These are phyloP conservation scores for Knufia fluminis DNA, from an alignment of 2,329 filamentous ascomycete genomes.

Conservation along the genomic window DNA sequence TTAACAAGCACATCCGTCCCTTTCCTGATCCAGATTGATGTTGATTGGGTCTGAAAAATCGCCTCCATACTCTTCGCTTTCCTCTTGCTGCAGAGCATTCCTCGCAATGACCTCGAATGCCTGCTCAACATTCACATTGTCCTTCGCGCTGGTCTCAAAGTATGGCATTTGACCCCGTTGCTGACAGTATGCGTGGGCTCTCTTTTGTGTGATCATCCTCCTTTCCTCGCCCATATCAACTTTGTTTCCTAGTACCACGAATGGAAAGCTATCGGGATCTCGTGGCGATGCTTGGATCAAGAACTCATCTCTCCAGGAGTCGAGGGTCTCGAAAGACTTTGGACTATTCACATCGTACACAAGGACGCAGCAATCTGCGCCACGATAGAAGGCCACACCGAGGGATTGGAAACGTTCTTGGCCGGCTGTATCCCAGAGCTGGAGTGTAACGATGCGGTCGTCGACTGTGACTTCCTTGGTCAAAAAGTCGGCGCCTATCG, in stretches of 20 bases:
- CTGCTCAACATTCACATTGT: slow-evolving; percentile 95
- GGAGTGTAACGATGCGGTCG: slow-evolving; percentile 96
- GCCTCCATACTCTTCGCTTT: slow-evolving; percentile 93
- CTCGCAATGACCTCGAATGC: slow-evolving; percentile 86
- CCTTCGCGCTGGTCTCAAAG: slow-evolving; percentile 98
- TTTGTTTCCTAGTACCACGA: slow-evolving; percentile 98
- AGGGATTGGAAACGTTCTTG: slow-evolving; percentile 97
- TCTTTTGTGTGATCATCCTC: slow-evolving; percentile 90
- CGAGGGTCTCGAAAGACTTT: slow-evolving; percentile 96
- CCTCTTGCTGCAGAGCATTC: slow-evolving; percentile 91
- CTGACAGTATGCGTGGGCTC: slow-evolving; percentile 94
- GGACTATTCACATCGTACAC: slow-evolving; percentile 99
- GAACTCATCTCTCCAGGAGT: slow-evolving; percentile 98
- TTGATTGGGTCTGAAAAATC: slow-evolving; percentile 98
- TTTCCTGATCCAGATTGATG: slow-evolving; percentile 89
- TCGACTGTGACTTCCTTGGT: slow-evolving; percentile 97
- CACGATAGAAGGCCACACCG: slow-evolving; percentile 93
- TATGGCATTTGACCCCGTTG: slow-evolving; percentile 96
- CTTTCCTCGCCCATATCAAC: slow-evolving; percentile 98
- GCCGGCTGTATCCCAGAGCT: slow-evolving; percentile 97
- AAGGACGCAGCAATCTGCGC: slow-evolving; percentile 93
- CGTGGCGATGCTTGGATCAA: slow-evolving; percentile 93
- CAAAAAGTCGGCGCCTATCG: slow-evolving; percentile 95
- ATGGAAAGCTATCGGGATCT: slow-evolving; percentile 95
- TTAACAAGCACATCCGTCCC: slow-evolving; percentile 89